Base-by-base conservation (phyloP, 73 alveolate genomes). In the Symbiodinium natans region DNA sequence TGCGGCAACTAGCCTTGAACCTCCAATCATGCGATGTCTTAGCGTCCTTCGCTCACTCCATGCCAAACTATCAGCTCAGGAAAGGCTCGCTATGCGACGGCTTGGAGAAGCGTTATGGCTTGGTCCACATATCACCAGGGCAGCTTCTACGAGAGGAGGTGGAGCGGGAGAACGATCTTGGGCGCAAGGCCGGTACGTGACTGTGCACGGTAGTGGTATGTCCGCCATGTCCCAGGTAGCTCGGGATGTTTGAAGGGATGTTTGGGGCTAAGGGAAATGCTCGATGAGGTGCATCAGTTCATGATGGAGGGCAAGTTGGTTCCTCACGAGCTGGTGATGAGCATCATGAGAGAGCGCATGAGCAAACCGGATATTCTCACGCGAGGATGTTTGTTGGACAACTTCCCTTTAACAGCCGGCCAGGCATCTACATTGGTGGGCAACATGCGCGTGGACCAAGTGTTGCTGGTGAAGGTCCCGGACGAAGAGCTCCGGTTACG, bases 21-120 rank as follows among this genome's bases (percentile, higher is more conserved):
- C n/a, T n/a, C n/a, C n/a, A n/a, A n/a, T n/a, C n/a, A n/a, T n/a
- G n/a, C n/a, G n/a, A n/a, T n/a, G n/a, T n/a, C n/a, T n/a, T n/a
- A n/a, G n/a, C n/a, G n/a, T n/a, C n/a, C n/a, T n/a, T n/a, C n/a
- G n/a, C n/a, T n/a, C n/a, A n/a, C n/a, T n/a, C n/a, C n/a, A n/a
- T n/a, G n/a, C n/a, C n/a, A n/a, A n/a, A n/a, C n/a, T n/a, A n/a
- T n/a, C n/a, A n/a, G n/a, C n/a, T n/a, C 27, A 86, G 94, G 94
- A 86, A 86, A 82, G 94, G 94, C 29, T 52, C 94, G 19, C 59
- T 86, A n/a, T 86, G 94, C 94, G 94, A 86, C 63, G 94, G 94
- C 83, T 29, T 86, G 63, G 54, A 86, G 83, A 86, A 86, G 84
- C 94, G 94, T 46, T 89, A 89, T 29, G 96, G 96, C 29, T 39